Percentiles rank a stretch among this genome's conserved stretches.
Conservation (phyloP, 2,329 filamentous ascomycete species). For the Teratosphaeria pseudoeucalypti region DNA sequence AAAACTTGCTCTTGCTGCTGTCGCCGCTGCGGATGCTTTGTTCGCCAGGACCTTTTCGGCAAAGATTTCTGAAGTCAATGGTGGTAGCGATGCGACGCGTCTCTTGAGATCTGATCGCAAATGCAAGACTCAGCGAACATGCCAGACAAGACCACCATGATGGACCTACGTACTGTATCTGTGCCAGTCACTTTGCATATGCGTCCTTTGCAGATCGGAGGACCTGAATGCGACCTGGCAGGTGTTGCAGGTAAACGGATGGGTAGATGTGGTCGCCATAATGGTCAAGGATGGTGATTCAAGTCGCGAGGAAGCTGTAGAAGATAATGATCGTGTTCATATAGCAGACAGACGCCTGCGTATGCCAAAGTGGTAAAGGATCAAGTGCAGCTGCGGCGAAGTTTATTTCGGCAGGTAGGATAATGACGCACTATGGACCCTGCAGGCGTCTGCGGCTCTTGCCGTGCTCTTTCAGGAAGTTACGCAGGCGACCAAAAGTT, state of each 20-base stretch:
- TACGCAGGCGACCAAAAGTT: background rate
- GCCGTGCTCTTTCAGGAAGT: background rate
- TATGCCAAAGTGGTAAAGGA: background rate
- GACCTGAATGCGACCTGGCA: conserved; percentile 95
- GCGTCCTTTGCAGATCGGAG: conserved; percentile 81
- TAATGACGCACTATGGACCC: background rate
- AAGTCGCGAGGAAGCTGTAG: background rate
- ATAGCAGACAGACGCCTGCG: background rate
- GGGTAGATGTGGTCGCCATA: conserved; percentile 33
- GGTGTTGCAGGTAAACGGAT: conserved; percentile 96
- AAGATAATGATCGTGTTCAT: background rate
- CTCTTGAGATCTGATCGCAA: conserved; percentile 67
- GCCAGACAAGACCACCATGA: conserved; percentile 33
- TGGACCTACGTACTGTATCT: conserved; percentile 41
- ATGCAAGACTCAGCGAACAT: background rate
- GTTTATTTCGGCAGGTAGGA: background rate
- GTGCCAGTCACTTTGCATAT: conserved; percentile 99
- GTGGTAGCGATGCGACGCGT: conserved; percentile 78
- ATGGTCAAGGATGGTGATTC: background rate
- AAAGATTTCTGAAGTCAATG: conserved; percentile 84
- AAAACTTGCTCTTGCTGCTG: conserved; percentile 79
- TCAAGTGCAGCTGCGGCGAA: background rate
- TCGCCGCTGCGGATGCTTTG: conserved; percentile 71
- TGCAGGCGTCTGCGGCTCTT: background rate
- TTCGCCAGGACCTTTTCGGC: conserved; percentile 91